A percentile compares a stretch with the other conserved stretches of the same genome.
These are phyloP conservation scores for Calocybe cyanea DNA, from an alignment of 768 basidiomycete genomes.

Conservation along the genomic window DNA sequence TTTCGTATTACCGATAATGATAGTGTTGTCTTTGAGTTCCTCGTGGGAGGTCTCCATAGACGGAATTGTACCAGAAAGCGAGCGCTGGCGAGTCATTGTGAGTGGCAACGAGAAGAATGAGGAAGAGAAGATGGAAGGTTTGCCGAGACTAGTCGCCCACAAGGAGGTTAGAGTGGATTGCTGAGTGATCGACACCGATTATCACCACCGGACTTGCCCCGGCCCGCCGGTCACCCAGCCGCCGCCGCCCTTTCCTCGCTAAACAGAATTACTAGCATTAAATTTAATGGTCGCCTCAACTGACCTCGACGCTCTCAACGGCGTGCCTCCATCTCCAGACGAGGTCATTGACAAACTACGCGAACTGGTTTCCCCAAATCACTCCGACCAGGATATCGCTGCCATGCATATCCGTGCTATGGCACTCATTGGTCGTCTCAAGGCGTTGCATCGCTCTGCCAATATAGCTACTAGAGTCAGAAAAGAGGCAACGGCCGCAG, in stretches of 20 bases:
- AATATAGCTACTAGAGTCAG: constrained; percentile 62
- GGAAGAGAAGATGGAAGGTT: constrained; percentile 12
- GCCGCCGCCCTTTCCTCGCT: constrained; percentile 8
- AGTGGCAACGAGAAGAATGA: constrained; percentile 17
- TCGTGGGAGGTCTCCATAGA: constrained; percentile 78
- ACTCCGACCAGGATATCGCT: constrained; percentile 42
- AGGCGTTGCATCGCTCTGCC: constrained; percentile 71
- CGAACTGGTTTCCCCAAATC: constrained; percentile 51
- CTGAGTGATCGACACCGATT: constrained; percentile 15
- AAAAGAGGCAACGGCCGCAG: constrained; percentile 73
- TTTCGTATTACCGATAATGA: constrained; percentile 71
- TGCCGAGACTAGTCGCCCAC: constrained; percentile 1
- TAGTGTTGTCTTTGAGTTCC: constrained; percentile 80
- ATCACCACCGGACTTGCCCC: constrained; percentile 10
- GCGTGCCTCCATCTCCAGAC: constrained; percentile 37
- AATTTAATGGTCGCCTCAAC: constrained; percentile 12
- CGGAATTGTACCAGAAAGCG: constrained; percentile 80
- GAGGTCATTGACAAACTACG: constrained; percentile 59
- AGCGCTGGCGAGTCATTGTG: constrained; percentile 44
- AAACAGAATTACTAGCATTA: background rate
- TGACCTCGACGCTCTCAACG: constrained; percentile 25
- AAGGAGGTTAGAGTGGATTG: constrained; percentile 12
- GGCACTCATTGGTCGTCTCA: constrained; percentile 76
- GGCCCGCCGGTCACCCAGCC: constrained; percentile 8
- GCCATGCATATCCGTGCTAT: constrained; percentile 62